These are phyloP conservation scores for Alternaria atra DNA, from an alignment of 2,329 filamentous ascomycete genomes.

Conservation along the genomic window DNA sequence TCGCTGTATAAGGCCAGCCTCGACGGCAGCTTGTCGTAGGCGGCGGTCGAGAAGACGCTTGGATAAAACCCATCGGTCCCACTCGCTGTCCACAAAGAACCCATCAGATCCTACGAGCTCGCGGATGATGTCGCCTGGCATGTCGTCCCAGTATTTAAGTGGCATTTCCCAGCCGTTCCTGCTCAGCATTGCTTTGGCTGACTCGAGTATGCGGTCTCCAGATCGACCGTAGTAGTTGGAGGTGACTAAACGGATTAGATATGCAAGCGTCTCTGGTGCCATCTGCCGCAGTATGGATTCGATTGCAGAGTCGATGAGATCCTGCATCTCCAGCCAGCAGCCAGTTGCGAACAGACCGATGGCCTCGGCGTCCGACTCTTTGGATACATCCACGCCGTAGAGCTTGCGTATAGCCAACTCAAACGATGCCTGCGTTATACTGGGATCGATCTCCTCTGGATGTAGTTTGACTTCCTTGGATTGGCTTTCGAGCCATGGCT, in stretches of 20 bases:
- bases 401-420: slow-evolving; percentile 64
- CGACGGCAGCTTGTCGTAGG: slow-evolving; percentile 57
- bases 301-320: slow-evolving; percentile 63
- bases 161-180: slow-evolving; percentile 67
- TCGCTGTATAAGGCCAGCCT: slow-evolving; percentile 58
- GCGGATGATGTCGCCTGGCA: slow-evolving; percentile 66
- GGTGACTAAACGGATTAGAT: slow-evolving; percentile 63
- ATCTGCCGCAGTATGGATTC: slow-evolving; percentile 65
- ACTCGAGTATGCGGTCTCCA: slow-evolving; percentile 64
- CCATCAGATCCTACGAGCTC: slow-evolving; percentile 68
- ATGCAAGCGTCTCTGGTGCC: slow-evolving; percentile 59
- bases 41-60: slow-evolving; percentile 64
- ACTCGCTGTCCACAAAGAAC: slow-evolving; percentile 67
- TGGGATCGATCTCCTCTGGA: slow-evolving; percentile 63
- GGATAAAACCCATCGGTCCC: slow-evolving; percentile 65
- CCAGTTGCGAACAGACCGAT: slow-evolving; percentile 64
- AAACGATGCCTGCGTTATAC: slow-evolving; percentile 63
- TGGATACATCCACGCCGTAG: slow-evolving; percentile 60
- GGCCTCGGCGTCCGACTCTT: slow-evolving; percentile 63
- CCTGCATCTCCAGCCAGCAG: slow-evolving; percentile 67
- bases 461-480: slow-evolving; percentile 62
- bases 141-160: slow-evolving; percentile 63
- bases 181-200: slow-evolving; percentile 67
- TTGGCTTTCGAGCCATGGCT: slow-evolving; percentile 64
- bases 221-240: slow-evolving; percentile 65